These are phyloP conservation scores for Hypoxylon sp. DNA, from an alignment of 2,329 filamentous ascomycete genomes.

Conservation along the genomic window DNA sequence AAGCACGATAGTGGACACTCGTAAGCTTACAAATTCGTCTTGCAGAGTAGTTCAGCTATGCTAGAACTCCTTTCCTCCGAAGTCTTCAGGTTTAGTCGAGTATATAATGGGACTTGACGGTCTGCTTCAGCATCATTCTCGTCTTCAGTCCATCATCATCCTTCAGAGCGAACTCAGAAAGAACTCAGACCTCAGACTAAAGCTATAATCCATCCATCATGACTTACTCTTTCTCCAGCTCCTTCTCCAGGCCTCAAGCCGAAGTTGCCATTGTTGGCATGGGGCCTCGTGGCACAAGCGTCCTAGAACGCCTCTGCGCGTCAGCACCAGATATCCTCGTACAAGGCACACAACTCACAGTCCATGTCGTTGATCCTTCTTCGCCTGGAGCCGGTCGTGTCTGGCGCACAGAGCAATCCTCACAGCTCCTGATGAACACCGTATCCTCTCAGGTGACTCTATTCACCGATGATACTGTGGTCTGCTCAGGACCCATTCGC, in stretches of 20 bases:
- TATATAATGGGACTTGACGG: not conserved
- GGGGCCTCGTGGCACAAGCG: conserved; percentile 37
- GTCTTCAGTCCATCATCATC: not conserved
- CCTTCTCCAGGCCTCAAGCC: not conserved
- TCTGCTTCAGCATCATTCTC: not conserved
- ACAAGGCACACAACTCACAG: conserved; percentile 15
- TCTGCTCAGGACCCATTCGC: conserved; percentile 31
- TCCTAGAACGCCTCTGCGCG: conserved; percentile 37
- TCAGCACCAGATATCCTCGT: conserved; percentile 32
- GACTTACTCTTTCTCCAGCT: not conserved
- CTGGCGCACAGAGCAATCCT: conserved; percentile 35
- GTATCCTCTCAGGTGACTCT: conserved; percentile 38
- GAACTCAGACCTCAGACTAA: not conserved
- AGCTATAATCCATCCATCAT: not conserved
- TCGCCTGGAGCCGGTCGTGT: conserved; percentile 29
- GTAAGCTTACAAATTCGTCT: not conserved
- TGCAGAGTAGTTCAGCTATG: not conserved
- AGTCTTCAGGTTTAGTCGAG: not conserved
- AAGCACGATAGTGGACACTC: not conserved
- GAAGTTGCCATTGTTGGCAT: conserved; percentile 31
- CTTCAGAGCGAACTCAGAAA: not conserved
- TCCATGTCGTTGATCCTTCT: conserved; percentile 31
- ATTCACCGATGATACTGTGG: conserved; percentile 38
- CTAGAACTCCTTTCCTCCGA: not conserved
- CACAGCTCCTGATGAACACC: conserved; percentile 41